Percentiles rank a stretch among this genome's conserved stretches.
phyloP scores from a whole-genome alignment of 2,329 filamentous ascomycete genomes.

The Xylariales sp. region DNA sequence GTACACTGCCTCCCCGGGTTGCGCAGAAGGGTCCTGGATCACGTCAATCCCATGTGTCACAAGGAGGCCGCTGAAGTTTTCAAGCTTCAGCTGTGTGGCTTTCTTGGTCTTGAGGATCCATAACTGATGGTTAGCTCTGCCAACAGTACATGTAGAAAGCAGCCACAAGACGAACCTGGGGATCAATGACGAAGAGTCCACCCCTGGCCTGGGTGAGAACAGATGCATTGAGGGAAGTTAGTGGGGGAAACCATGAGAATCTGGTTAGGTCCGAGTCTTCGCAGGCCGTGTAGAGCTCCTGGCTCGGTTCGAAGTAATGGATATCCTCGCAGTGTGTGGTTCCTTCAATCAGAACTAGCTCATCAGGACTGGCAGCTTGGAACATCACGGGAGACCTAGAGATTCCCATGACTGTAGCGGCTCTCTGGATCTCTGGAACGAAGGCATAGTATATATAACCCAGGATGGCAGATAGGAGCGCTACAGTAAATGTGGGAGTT shows the following conservation, averaged over 20 bases:
- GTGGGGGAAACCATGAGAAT: conserved; percentile 48
- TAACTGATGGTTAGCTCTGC: too few relatives aligned
- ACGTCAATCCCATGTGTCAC: conserved; percentile 59
- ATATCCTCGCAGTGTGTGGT: conserved; percentile 57
- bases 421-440: conserved; percentile 4
- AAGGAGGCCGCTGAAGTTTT: conserved; percentile 49
- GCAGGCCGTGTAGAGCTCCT: conserved; percentile 53
- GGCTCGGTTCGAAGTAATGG: conserved; percentile 45
- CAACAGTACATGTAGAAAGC: too few relatives aligned
- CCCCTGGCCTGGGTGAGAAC: conserved; percentile 30
- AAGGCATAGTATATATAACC: conserved; percentile 5
- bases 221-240: conserved; percentile 34
- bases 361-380: conserved; percentile 16
- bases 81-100: conserved; percentile 39
- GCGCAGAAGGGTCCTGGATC: conserved; percentile 39
- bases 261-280: conserved; percentile 37
- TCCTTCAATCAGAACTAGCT: conserved; percentile 39
- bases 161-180: conserved; percentile 24
- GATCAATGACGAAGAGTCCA: conserved; percentile 48
- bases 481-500: too few relatives aligned
- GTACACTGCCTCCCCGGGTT: conserved; percentile 40
- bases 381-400: conserved; percentile 12
- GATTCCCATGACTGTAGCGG: conserved; percentile 12
- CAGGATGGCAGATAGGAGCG: conserved; percentile 5
- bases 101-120: conserved; percentile 47